Percentiles rank a stretch among this genome's conserved stretches.
These are phyloP conservation scores for Thielaviopsis musarum DNA, from an alignment of 2,329 filamentous ascomycete genomes.

Conservation along the genomic window DNA sequence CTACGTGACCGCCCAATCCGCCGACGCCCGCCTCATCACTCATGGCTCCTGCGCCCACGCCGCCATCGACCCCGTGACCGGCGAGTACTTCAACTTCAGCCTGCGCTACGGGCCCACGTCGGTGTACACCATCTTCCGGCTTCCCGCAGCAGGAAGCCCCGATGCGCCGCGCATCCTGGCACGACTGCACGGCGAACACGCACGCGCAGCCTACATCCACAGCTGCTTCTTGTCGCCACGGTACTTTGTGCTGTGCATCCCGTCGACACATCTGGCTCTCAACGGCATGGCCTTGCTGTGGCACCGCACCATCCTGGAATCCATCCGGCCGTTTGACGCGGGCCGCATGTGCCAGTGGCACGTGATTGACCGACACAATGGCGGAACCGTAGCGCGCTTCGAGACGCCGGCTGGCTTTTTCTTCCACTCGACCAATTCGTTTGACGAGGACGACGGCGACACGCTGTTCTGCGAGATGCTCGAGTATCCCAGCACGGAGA, in stretches of 20 bases:
- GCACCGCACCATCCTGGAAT: slow-evolving; percentile 50
- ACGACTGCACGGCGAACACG: slow-evolving; percentile 34
- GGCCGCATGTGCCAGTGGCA: slow-evolving; percentile 48
- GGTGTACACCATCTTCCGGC: slow-evolving; percentile 54
- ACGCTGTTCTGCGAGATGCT: slow-evolving; percentile 50
- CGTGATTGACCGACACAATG: slow-evolving; percentile 49
- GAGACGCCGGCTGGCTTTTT: slow-evolving; percentile 54
- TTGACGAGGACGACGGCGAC: slow-evolving; percentile 35
- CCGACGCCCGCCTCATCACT: slow-evolving; percentile 55
- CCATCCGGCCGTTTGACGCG: slow-evolving; percentile 46
- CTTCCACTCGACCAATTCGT: slow-evolving; percentile 68
- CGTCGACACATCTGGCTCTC: slow-evolving; percentile 42
- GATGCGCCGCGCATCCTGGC: slow-evolving; percentile 57
- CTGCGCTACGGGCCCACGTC: slow-evolving; percentile 40
- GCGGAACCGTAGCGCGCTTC: slow-evolving; percentile 53
- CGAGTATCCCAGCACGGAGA: slow-evolving; percentile 45
- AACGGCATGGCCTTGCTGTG: slow-evolving; percentile 45
- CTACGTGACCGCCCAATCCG: slow-evolving; percentile 32
- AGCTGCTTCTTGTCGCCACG: slow-evolving; percentile 59
- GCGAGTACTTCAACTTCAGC: slow-evolving; percentile 71
- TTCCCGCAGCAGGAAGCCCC: slow-evolving; percentile 33
- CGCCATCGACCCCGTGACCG: slow-evolving; percentile 51
- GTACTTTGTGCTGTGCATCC: slow-evolving; percentile 58
- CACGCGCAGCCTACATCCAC: slow-evolving; percentile 58
- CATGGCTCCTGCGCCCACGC: slow-evolving; percentile 54